Evolutionary conservation across 805 yeast genomes (phyloP), one percentile per base, ranked within the genome.

Genomic region (Kodamaea leandrae): DNA sequence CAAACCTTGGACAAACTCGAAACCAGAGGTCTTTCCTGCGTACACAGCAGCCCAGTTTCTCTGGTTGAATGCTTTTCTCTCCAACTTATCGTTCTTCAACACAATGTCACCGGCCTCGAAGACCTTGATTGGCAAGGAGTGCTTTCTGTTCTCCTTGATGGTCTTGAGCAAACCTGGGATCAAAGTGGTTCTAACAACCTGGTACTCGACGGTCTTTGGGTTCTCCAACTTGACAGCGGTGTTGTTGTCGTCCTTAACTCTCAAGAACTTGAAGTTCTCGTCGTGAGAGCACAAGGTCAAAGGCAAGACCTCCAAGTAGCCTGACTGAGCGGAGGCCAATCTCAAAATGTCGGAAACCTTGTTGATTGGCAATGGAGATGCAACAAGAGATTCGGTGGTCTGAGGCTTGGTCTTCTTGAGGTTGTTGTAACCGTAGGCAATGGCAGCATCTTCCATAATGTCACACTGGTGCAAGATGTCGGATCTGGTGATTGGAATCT

Each of bases 381-480:
- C 96, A 47, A 87, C 83, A 49, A 84, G 79, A 7, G 96, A 78
- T 43, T 82, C 82, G 6, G 39, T 27, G 23, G 87, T 75, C 50
- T 88, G 77, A 57, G 93, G 87, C 50, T 77, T 77, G 38, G 93
- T 81, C 67, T 83, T 87, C 48, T 76, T 77, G 58, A 93, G 75
- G 61, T 86, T 88, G 68, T 90, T 85, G 74, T 84, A 93, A 43
- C 99, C 99, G 60, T 88, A 93, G 21, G 88, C 95, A 58, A 93
- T 84, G 36, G 96, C 99, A 36, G 91, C 96, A 64, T 93, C 99
- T 67, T 93, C 99, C 95, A 93, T 86, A 51, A 93, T 83, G 67
- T 93, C 99, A 75, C 98, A 91, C 62, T 88, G 95, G 66, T 93
- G 99, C 57, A 93, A 74, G 47, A 93, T 78, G 66, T 93, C 99